phyloP scores from a whole-genome alignment of 2,329 filamentous ascomycete genomes.

The Paecilomyces niveus region DNA sequence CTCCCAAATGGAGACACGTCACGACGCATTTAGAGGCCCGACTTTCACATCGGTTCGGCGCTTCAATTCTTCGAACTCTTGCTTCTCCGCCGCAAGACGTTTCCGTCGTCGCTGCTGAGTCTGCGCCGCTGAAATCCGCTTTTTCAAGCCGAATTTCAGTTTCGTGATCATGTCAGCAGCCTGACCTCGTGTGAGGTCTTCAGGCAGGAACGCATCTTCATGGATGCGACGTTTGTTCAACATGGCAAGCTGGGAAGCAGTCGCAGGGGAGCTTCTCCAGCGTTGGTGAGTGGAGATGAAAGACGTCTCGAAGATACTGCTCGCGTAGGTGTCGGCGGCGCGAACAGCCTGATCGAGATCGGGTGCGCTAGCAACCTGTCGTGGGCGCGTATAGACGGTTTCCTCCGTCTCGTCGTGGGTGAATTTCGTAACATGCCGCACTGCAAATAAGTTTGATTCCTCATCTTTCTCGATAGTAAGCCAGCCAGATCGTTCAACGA shows the following conservation, averaged over 20 bases:
- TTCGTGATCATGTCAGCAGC: conserved; percentile 89
- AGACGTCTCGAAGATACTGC: conserved; percentile 55
- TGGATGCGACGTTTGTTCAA: conserved; percentile 40
- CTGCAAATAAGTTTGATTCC: conserved; percentile 17
- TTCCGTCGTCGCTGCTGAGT: conserved; percentile 49
- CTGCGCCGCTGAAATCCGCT: conserved; percentile 48
- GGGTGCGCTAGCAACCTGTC: conserved; percentile 56
- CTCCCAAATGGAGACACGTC: background rate
- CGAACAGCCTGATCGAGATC: conserved; percentile 71
- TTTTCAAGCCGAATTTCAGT: conserved; percentile 68
- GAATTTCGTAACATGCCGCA: conserved; percentile 26
- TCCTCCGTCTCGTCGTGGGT: conserved; percentile 21
- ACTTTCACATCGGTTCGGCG: conserved; percentile 38
- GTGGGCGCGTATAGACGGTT: conserved; percentile 60
- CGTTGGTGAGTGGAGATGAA: conserved; percentile 59
- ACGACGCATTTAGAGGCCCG: conserved; percentile 31
- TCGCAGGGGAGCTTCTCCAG: conserved; percentile 66
- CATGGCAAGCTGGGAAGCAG: conserved; percentile 40
- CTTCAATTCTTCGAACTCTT: conserved; percentile 18
- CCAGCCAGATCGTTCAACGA: conserved; percentile 59
- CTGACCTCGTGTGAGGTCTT: conserved; percentile 67
- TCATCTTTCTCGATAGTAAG: conserved; percentile 41
- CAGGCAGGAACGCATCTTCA: conserved; percentile 52
- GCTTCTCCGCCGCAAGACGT: conserved; percentile 27
- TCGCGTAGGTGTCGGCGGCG: conserved; percentile 75